Evolutionary conservation across 495 filamentous ascomycete species (phyloP), one percentile per base, ranked within the genome.

Genomic region (Penicillium longicatenatum): DNA sequence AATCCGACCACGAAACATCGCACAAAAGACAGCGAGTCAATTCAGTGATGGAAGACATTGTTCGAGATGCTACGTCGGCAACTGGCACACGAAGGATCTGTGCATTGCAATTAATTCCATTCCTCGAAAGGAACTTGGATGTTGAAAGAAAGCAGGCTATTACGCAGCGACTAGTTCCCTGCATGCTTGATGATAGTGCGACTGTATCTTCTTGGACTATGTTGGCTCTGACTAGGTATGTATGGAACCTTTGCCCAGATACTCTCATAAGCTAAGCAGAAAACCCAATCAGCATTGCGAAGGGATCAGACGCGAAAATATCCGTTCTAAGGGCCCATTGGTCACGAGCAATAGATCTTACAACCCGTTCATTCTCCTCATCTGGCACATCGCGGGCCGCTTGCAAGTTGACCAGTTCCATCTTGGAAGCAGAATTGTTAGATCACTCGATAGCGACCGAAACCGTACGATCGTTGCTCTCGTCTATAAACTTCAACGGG

Each of bases 21-120:
- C 69, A 54, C 39, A 96, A 96, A 70, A 83, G 82, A 57, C 84
- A 81, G 55, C 86, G 86, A 33, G 64, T 88, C 26, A 75, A 75
- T 41, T 80, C 78, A 33, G 75, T 72, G 39, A 75, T 83, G 21
- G 84, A 86, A 62, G 82, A 89, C 48, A 65, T 93, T 20, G 74
- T 87, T 37, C 79, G 84, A 41, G 85, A 86, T 55, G 69, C 85
- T n/a, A 74, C 75, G 31, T 82, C 82, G 0, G 66, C 79, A 26
- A 77, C 87, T 48, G 72, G 80, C 4, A 73, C 78, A 12, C 74
- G 76, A 41, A 86, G 82, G 59, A 63, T 89, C 33, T 88, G 84
- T 35, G 87, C 89, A 35, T 73, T 98, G 22, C 92, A 97, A 60
- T 75, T 91, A n/a, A 63, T 96, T 20, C 84, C 89, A 0, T 95